phyloP scores from a whole-genome alignment of 768 basidiomycete species.

The Ramaria sp. region DNA sequence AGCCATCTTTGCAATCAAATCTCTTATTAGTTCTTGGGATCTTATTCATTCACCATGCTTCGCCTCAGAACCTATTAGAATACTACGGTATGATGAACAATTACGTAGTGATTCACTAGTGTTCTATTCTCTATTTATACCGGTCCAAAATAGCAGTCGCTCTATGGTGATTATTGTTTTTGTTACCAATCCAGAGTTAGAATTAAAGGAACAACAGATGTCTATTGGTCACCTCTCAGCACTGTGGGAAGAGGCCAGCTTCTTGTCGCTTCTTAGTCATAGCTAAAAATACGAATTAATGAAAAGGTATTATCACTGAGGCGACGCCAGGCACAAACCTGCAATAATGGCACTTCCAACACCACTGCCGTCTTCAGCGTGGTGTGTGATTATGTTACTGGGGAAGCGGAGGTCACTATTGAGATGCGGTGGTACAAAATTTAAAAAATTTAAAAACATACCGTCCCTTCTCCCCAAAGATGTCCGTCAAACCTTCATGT shows the following conservation, averaged over 20 bases:
- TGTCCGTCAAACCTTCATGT: slow-evolving; percentile 84
- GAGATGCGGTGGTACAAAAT: not conserved
- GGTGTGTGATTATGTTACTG: slow-evolving; percentile 66
- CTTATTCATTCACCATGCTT: no score
- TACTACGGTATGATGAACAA: no score
- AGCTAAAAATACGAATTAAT: slow-evolving; percentile 31
- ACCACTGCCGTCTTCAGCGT: slow-evolving; percentile 87
- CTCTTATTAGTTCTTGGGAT: no score
- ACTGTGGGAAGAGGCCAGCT: slow-evolving; percentile 41
- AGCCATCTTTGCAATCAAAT: no score
- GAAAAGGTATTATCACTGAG: not conserved
- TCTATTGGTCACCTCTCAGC: no score
- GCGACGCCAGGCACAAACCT: slow-evolving; percentile 27
- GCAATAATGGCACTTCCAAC: slow-evolving; percentile 97
- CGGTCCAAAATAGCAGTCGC: no score
- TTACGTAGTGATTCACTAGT: no score
- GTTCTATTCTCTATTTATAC: no score
- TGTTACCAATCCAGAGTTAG: no score
- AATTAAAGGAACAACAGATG: no score
- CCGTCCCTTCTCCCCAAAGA: slow-evolving; percentile 95
- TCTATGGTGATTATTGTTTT: no score
- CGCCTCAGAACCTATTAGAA: no score
- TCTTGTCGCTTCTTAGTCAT: slow-evolving; percentile 84
- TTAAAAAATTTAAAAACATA: slow-evolving; percentile 26
- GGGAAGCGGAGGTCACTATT: not conserved